Conservation (phyloP, 257 asterid species). For the Marsdenia floribunda region DNA sequence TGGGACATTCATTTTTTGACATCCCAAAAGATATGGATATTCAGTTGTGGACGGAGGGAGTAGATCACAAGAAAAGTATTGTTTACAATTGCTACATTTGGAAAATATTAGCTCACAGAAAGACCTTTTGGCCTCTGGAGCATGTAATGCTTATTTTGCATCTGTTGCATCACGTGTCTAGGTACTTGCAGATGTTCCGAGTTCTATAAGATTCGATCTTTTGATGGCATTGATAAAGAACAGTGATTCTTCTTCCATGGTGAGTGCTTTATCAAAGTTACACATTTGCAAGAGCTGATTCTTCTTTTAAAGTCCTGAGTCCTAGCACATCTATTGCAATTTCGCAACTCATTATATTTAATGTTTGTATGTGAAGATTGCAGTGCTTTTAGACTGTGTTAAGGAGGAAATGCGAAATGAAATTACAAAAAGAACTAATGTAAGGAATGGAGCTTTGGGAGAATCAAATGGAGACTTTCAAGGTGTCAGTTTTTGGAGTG, state of each 20-base stretch:
- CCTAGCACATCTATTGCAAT: neutral
- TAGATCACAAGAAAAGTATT: neutral
- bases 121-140: neutral
- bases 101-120: neutral
- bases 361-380: constrained; percentile 43
- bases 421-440: constrained; percentile 25
- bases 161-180: constrained; percentile 27
- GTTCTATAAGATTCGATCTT: constrained; percentile 63
- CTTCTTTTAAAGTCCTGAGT: constrained; percentile 12
- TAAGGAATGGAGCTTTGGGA: constrained; percentile 19
- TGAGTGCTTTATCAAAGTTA: constrained; percentile 24
- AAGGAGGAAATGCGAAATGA: constrained; percentile 63
- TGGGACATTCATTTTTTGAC: neutral
- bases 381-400: constrained; percentile 64
- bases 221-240: constrained; percentile 61
- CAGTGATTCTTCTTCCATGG: constrained; percentile 80
- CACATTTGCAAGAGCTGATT: constrained; percentile 12
- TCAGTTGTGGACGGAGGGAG: no score
- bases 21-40: neutral
- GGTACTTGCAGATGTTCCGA: constrained; percentile 78
- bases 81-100: neutral
- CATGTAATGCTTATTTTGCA: constrained; percentile 2
- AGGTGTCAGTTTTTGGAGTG: constrained; percentile 51
- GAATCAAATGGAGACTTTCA: constrained; percentile 19
- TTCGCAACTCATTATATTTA: neutral